Conservation (phyloP, 495 filamentous ascomycete species). For the Poronia punctata region DNA sequence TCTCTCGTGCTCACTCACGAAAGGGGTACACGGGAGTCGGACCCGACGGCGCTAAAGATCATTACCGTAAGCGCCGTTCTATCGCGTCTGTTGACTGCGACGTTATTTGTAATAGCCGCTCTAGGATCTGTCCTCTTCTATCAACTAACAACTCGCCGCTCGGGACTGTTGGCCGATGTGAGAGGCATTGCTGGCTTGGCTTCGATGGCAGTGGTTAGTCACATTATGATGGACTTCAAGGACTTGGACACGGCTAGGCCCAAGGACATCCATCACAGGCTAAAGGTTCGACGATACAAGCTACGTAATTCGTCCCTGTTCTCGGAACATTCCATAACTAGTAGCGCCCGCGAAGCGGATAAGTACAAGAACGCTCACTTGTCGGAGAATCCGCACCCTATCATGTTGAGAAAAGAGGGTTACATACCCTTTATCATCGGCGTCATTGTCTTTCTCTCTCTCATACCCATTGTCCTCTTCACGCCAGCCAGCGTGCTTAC, state of each 20-base stretch:
- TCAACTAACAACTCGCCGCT: constrained; percentile 50
- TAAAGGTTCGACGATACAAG: constrained; percentile 58
- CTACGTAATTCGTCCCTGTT: constrained; percentile 60
- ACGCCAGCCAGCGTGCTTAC: constrained; percentile 46
- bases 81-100: constrained; percentile 51
- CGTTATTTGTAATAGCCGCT: constrained; percentile 45
- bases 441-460: constrained; percentile 41
- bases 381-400: constrained; percentile 56
- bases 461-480: constrained; percentile 54
- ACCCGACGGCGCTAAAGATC: constrained; percentile 33
- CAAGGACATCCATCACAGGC: constrained; percentile 56
- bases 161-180: constrained; percentile 60
- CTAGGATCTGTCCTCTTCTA: constrained; percentile 52
- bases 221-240: constrained; percentile 69
- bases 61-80: constrained; percentile 51
- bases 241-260: constrained; percentile 60
- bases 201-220: constrained; percentile 62
- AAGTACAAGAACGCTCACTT: constrained; percentile 34
- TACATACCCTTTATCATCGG: constrained; percentile 51
- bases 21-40: constrained; percentile 20
- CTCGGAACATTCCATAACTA: constrained; percentile 33
- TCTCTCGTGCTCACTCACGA: constrained; percentile 47
- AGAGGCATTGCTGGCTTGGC: constrained; percentile 69
- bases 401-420: constrained; percentile 56
- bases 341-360: constrained; percentile 26